Conservation (phyloP, 176 grass and related monocot genomes). For the Calamus simplicifolius region DNA sequence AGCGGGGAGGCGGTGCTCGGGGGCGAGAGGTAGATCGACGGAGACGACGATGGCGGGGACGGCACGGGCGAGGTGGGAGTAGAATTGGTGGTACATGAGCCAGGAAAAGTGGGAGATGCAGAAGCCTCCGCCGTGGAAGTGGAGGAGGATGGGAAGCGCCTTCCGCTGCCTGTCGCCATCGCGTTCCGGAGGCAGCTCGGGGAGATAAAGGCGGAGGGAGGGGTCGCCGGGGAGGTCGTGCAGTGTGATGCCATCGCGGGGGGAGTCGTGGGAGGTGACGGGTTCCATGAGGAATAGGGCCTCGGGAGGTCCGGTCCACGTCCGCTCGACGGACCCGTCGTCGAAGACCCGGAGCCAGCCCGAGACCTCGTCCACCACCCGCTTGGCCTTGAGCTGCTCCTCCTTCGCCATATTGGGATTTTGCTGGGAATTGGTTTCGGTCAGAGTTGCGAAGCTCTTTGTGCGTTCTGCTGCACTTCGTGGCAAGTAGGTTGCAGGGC, state of each 20-base stretch:
- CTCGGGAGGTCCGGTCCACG: constrained; percentile 55
- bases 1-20: constrained; percentile 52
- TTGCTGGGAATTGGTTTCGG: no score
- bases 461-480: no score
- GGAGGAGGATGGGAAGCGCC: constrained; percentile 41
- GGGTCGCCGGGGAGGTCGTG: constrained; percentile 65
- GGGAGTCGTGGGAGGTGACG: constrained; percentile 27
- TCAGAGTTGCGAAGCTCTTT: no score
- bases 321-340: constrained; percentile 74
- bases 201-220: constrained; percentile 64
- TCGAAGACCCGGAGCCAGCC: constrained; percentile 66
- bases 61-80: constrained; percentile 10
- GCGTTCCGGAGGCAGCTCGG: neutral
- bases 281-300: constrained; percentile 63
- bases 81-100: constrained; percentile 42
- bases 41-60: constrained; percentile 32
- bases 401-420: no score
- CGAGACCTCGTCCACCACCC: constrained; percentile 70
- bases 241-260: constrained; percentile 56
- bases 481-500: no score
- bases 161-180: neutral
- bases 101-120: constrained; percentile 25
- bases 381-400: neutral
- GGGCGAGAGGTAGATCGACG: constrained; percentile 61
- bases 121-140: constrained; percentile 46